These are phyloP conservation scores for Lactuca saligna DNA, from an alignment of 129 eudicot genomes.

Conservation along the genomic window DNA sequence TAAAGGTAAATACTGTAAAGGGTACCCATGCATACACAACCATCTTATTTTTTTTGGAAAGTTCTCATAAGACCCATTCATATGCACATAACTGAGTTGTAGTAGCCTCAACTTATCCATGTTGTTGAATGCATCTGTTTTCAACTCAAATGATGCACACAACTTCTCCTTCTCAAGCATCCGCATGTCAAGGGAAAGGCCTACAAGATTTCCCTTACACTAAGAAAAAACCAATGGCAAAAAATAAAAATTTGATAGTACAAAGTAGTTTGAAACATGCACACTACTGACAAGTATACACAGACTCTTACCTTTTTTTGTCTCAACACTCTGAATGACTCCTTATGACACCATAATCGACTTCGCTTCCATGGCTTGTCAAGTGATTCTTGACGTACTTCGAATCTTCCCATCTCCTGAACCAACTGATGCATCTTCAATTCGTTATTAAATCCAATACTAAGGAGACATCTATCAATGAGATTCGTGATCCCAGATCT, in stretches of 20 bases:
- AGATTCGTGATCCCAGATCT: no score
- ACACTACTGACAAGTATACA: neutral
- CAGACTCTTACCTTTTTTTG: neutral
- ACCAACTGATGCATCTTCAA: constrained; percentile 29
- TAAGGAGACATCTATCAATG: no score
- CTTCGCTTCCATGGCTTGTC: constrained; percentile 8
- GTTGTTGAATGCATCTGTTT: no score
- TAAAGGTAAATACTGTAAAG: neutral
- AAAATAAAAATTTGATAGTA: neutral
- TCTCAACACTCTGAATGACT: no score
- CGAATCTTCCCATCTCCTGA: constrained; percentile 34
- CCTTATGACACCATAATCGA: no score
- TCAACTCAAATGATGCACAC: no score
- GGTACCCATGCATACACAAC: constrained; percentile 24
- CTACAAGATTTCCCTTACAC: constrained; percentile 31
- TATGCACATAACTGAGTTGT: no score
- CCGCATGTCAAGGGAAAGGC: constrained; percentile 29
- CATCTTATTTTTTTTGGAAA: constrained; percentile 16
- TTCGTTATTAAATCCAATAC: no score
- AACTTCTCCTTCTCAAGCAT: neutral
- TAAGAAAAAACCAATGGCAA: constrained; percentile 5
- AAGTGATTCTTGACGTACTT: constrained; percentile 31
- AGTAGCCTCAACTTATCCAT: no score
- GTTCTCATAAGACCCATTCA: no score
- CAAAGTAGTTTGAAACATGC: neutral